Evolutionary conservation across 1,139 yeast species (phyloP).

Genomic region (Pneumocystis canis): DNA sequence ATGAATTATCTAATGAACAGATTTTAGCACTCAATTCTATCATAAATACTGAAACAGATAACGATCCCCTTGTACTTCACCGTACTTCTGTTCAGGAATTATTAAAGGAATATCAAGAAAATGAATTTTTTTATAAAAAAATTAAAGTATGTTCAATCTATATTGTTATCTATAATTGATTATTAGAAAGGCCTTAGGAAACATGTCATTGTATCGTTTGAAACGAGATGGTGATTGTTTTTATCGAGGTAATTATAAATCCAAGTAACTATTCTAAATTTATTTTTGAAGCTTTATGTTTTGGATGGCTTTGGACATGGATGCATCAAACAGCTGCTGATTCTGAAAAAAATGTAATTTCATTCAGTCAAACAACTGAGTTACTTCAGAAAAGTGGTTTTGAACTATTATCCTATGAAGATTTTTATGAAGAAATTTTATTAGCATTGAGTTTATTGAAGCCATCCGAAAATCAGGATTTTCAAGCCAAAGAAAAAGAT

Average conservation of each 20-base stretch:
- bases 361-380: not conserved
- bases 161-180: not conserved
- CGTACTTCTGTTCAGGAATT: slow-evolving; percentile 3
- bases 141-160: slow-evolving; percentile 2
- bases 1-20: not conserved
- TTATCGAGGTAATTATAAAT: slow-evolving; percentile 8
- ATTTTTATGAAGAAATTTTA: slow-evolving; percentile 15
- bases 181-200: not conserved
- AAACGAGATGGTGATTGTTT: slow-evolving; percentile 18
- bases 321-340: not conserved
- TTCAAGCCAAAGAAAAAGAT: slow-evolving; percentile 8
- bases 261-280: not conserved
- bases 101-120: slow-evolving; percentile 9
- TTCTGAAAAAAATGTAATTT: not conserved
- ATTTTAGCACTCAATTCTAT: not conserved
- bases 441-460: slow-evolving; percentile 5
- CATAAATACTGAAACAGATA: not conserved
- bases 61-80: slow-evolving; percentile 4
- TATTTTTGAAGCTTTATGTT: not conserved
- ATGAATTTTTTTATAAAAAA: slow-evolving; percentile 6
- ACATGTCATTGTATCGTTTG: slow-evolving; percentile 6
- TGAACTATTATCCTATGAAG: slow-evolving; percentile 16
- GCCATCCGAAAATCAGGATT: slow-evolving; percentile 3
- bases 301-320: slow-evolving; percentile 1
- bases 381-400: slow-evolving; percentile 9